Base-by-base conservation (phyloP, 2,329 filamentous ascomycete genomes). In the Pyrenophora teres region DNA sequence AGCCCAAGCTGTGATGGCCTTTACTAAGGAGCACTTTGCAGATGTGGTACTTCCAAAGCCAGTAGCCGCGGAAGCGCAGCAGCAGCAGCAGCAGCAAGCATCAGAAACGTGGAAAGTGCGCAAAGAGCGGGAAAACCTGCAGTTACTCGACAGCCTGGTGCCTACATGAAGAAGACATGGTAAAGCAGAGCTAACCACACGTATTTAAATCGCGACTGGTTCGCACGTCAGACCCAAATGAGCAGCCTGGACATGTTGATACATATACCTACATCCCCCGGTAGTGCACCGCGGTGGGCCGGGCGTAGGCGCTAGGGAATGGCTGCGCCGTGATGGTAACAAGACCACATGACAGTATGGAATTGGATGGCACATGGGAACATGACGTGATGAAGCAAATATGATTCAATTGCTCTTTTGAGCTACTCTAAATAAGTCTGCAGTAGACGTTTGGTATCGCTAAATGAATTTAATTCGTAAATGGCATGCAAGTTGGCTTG, bases 1-100 rank as follows among this genome's bases (percentile, higher is more conserved):
- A 35, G 70, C 70, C 10, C 67, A 68, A 32, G 37, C 55, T 4
- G 65, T 61, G 3, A 65, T 73, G 60, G 48, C 65, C 2, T 71
- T 72, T 27, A 56, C 63, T 4, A 65, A 67, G 45, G 48, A 64
- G 10, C 60, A 71, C 40, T 72, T 71, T 35, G 54, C 68, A 2
- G 68, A 72, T 6, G 27, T 72, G n/a, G 65, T 69, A 18, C 42
- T 68, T 12, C 47, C 61, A 2, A 60, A 56, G 23, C 45, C 46
- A 8, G 50, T 49, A 18, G 33, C 36, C 6, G 27, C 35, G 36
- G 41, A 47, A 13, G n/a, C n/a, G n/a, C n/a, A n/a, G n/a, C n/a
- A n/a, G n/a, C 48, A 46, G 13, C 43, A 37, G 36, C 40, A 47
- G 12, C 48, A 46, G 13, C 46, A 43, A 23, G 8, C 40, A 32